Evolutionary conservation across 352 stramenopile species (phyloP).

Genomic region (Phytophthora pinifolia): DNA sequence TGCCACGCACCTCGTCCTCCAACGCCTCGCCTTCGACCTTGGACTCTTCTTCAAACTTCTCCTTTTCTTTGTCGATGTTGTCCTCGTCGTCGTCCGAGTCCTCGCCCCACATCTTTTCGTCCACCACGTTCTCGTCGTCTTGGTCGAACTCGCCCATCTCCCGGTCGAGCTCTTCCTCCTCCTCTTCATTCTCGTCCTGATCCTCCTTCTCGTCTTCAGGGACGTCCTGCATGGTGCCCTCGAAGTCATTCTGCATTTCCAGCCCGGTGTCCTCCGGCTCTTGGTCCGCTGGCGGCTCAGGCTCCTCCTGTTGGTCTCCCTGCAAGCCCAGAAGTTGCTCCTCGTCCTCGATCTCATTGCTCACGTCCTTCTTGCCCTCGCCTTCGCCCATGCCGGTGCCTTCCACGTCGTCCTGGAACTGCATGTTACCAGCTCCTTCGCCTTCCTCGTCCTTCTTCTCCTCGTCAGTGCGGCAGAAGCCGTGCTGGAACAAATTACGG

Average conservation of each 20-base stretch:
- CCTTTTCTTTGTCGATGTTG: slow-evolving; percentile 95
- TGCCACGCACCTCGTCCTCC: slow-evolving; percentile 88
- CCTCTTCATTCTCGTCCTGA: slow-evolving; percentile 83
- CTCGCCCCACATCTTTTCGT: slow-evolving; percentile 99
- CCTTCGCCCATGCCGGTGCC: slow-evolving; percentile 99
- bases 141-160: slow-evolving; percentile 98
- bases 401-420: slow-evolving; percentile 98
- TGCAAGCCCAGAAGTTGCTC: slow-evolving; percentile 99
- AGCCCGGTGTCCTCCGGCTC: slow-evolving; percentile 96
- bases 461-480: slow-evolving; percentile 91
- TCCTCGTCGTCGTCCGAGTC: slow-evolving; percentile 92
- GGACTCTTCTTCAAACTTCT: slow-evolving; percentile 92
- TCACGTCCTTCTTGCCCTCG: slow-evolving; percentile 99
- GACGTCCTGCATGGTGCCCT: slow-evolving; percentile 98
- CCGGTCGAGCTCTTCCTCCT: slow-evolving; percentile 96
- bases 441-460: slow-evolving; percentile 91
- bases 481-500: slow-evolving; percentile 95
- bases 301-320: slow-evolving; percentile 86
- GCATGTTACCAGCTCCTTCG: slow-evolving; percentile 89
- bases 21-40: slow-evolving; percentile 78
- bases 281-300: slow-evolving; percentile 83
- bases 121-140: slow-evolving; percentile 97
- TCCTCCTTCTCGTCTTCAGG: slow-evolving; percentile 92
- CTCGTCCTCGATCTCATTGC: slow-evolving; percentile 99
- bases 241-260: slow-evolving; percentile 99